These are phyloP conservation scores for Eutrema yunnanense DNA, from an alignment of 345 rosid genomes.

Conservation along the genomic window DNA sequence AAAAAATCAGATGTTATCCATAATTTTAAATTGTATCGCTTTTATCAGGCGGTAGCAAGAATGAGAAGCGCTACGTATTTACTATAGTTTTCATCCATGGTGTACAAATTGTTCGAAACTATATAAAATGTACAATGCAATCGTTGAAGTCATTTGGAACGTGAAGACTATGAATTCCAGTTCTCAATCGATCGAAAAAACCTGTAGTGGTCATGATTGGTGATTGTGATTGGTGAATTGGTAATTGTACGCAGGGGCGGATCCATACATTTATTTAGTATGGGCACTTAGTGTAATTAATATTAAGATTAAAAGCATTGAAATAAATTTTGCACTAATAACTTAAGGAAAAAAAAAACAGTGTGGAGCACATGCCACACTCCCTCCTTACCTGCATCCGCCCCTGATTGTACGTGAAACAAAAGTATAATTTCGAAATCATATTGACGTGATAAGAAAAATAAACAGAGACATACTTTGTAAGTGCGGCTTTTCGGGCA, in stretches of 20 bases:
- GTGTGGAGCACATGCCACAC: no score
- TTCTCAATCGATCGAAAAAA: not conserved
- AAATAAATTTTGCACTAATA: no score
- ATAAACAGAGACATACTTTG: not conserved
- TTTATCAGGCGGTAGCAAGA: not conserved
- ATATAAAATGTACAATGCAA: not conserved
- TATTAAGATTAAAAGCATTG: no score
- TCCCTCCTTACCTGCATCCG: no score
- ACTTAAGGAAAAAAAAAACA: no score
- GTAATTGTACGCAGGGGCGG: not conserved
- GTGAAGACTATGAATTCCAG: not conserved
- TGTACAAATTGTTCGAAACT: not conserved
- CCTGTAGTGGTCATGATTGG: constrained; percentile 4
- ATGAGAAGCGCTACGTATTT: not conserved
- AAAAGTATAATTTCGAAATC: not conserved
- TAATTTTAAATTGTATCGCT: no score
- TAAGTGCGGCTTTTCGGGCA: constrained; percentile 18
- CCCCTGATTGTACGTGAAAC: not conserved
- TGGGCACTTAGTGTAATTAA: no score
- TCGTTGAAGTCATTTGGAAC: not conserved
- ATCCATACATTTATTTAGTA: no score
- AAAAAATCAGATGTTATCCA: no score
- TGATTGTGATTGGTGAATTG: not conserved
- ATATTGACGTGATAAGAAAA: not conserved
- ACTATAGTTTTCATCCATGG: not conserved